Evolutionary conservation across 2,329 filamentous ascomycete genomes (phyloP).

Genomic region (Aspergillus felis): DNA sequence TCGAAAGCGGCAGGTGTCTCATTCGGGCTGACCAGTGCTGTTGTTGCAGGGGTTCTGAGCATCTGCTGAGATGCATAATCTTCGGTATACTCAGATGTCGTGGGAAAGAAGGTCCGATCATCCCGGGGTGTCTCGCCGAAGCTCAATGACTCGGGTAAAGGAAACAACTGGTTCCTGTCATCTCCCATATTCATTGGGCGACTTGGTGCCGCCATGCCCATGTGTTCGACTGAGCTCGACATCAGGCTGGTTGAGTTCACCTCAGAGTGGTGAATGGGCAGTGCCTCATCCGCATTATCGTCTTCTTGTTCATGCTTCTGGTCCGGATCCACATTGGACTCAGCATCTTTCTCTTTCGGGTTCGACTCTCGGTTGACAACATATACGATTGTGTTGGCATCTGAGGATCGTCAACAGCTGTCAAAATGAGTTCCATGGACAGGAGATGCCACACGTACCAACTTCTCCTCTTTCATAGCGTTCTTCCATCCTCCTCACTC

Average conservation of each 20-base stretch:
- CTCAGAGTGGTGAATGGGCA: conserved; percentile 25
- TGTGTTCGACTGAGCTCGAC: conserved; percentile 23
- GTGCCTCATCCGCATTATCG: conserved; percentile 25
- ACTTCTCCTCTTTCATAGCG: conserved; percentile 40
- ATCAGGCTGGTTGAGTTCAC: conserved; percentile 20
- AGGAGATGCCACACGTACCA: conserved; percentile 23
- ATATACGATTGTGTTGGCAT: conserved; percentile 34
- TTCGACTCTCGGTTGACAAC: conserved; percentile 35
- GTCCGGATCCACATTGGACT: conserved; percentile 23
- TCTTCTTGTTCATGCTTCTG: conserved; percentile 19
- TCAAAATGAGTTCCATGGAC: neutral
- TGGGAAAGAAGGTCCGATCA: conserved; percentile 26
- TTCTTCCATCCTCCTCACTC: conserved; percentile 38
- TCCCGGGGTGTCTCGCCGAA: conserved; percentile 24
- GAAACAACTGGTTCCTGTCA: conserved; percentile 21
- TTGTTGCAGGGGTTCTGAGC: conserved; percentile 23
- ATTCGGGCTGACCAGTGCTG: conserved; percentile 27
- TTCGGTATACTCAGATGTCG: conserved; percentile 26
- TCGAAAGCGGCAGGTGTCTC: conserved; percentile 28
- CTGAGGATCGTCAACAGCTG: conserved; percentile 13
- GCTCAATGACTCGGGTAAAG: conserved; percentile 25
- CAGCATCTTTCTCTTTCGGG: conserved; percentile 30
- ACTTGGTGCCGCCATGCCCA: conserved; percentile 15
- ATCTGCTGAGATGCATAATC: conserved; percentile 25
- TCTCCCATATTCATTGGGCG: conserved; percentile 18